Conservation (phyloP, 1,284 basidiomycete species). For the Malassezia furfur region DNA sequence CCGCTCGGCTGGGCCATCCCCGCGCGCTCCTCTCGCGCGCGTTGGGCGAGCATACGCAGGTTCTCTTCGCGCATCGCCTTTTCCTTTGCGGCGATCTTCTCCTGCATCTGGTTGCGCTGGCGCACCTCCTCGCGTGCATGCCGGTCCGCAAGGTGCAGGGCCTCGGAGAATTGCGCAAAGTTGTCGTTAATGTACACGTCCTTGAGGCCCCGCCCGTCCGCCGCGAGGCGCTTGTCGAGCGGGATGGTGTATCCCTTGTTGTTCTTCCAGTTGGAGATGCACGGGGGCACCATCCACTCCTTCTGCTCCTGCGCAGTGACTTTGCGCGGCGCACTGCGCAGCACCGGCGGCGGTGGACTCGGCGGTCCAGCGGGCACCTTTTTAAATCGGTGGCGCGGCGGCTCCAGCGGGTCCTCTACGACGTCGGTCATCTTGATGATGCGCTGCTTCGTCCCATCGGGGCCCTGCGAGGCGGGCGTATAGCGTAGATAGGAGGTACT, state of each 20-base stretch:
- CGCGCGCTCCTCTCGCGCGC: conserved; percentile 83
- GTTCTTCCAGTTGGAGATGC: conserved; percentile 99
- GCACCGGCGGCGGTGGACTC: conserved; percentile 90
- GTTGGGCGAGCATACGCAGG: conserved; percentile 80
- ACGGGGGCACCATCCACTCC: conserved; percentile 99
- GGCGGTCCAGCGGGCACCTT: conserved; percentile 93
- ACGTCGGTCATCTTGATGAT: conserved; percentile 88
- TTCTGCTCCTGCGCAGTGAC: conserved; percentile 95
- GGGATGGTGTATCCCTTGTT: conserved; percentile 99
- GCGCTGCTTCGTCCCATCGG: conserved; percentile 67
- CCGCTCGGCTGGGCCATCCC: conserved; percentile 53
- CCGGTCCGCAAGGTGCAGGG: conserved; percentile 88
- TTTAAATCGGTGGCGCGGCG: conserved; percentile 93
- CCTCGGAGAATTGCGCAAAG: conserved; percentile 97
- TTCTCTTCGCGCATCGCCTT: conserved; percentile 95
- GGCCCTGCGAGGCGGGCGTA: conserved; percentile 73
- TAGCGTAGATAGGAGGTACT: conserved; percentile 69
- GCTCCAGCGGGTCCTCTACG: conserved; percentile 85
- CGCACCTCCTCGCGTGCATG: conserved; percentile 96
- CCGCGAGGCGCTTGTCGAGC: conserved; percentile 92
- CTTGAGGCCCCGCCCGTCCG: conserved; percentile 90
- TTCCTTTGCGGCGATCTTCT: conserved; percentile 94
- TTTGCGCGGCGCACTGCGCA: conserved; percentile 89
- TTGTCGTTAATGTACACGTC: conserved; percentile 99
- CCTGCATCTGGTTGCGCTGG: conserved; percentile 91